phyloP scores from a whole-genome alignment of 257 asterid species.

The Penstemon eatonii region DNA sequence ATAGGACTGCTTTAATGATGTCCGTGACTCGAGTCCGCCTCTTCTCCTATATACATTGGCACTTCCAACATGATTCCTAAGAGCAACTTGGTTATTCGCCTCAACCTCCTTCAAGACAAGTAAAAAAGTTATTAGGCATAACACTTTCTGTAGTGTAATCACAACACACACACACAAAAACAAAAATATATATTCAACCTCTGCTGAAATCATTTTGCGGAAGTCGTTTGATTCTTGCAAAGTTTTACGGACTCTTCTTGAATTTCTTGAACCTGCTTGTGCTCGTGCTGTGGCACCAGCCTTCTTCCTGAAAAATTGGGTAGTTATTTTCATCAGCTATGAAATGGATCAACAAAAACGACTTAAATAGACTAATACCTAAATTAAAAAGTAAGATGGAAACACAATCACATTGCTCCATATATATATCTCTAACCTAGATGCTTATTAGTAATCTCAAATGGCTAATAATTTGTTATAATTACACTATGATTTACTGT shows the following conservation, averaged over 20 bases:
- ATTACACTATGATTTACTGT: too few species aligned
- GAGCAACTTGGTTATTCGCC: constrained; percentile 37
- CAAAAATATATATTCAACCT: constrained; percentile 41
- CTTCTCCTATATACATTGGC: constrained; percentile 36
- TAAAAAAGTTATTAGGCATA: background rate
- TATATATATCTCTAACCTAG: background rate
- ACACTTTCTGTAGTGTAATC: background rate
- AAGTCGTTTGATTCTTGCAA: constrained; percentile 59
- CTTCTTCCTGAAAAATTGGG: constrained; percentile 52
- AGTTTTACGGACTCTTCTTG: constrained; percentile 53
- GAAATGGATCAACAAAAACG: background rate
- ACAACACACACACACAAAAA: background rate
- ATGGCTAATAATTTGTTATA: background rate
- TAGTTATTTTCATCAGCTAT: constrained; percentile 3
- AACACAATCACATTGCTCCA: background rate
- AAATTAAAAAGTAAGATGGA: background rate
- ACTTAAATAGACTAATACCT: background rate
- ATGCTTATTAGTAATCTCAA: background rate
- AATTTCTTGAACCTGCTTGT: constrained; percentile 48
- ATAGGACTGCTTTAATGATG: constrained; percentile 45
- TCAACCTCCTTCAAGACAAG: constrained; percentile 46
- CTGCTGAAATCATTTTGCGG: constrained; percentile 45
- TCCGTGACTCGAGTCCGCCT: constrained; percentile 45
- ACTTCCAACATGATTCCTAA: constrained; percentile 33
- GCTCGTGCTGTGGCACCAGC: constrained; percentile 36